Conservation (phyloP, 208 protist species). For the Dictyostelium gargantuum region DNA sequence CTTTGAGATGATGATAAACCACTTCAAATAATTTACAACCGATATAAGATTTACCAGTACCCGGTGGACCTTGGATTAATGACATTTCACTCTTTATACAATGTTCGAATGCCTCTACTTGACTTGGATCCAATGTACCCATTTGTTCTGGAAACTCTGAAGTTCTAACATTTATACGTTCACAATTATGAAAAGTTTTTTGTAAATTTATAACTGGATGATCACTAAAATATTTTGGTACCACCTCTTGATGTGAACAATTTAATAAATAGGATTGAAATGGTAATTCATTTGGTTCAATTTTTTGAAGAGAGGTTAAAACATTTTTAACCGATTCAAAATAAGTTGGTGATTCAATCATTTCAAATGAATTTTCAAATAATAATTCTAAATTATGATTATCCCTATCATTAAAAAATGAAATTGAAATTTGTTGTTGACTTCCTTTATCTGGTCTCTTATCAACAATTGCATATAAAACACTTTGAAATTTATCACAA, state of each 20-base stretch:
- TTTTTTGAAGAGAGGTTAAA: slow-evolving; percentile 68
- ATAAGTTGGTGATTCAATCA: slow-evolving; percentile 68
- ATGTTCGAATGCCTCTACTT: slow-evolving; percentile 71
- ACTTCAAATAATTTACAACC: slow-evolving; percentile 58
- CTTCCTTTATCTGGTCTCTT: slow-evolving; percentile 31
- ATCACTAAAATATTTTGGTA: slow-evolving; percentile 49
- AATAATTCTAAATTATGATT: not conserved
- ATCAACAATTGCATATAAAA: slow-evolving; percentile 43
- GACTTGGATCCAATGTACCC: slow-evolving; percentile 67
- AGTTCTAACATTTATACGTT: not conserved
- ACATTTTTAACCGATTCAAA: slow-evolving; percentile 74
- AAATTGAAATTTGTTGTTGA: not conserved
- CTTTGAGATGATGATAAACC: not conserved
- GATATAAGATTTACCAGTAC: slow-evolving; percentile 82
- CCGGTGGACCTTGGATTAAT: slow-evolving; percentile 84
- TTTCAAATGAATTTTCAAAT: slow-evolving; percentile 2
- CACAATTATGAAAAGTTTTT: not conserved
- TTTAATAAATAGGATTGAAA: slow-evolving; percentile 66
- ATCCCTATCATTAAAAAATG: not conserved
- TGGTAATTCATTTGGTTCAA: slow-evolving; percentile 33
- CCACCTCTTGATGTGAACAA: not conserved
- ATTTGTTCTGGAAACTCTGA: not conserved
- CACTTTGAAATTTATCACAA: slow-evolving; percentile 33
- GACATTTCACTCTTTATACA: slow-evolving; percentile 68
- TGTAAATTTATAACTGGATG: not conserved